Evolutionary conservation across 805 yeast genomes (phyloP).

Genomic region (Kregervanrija delftensis): DNA sequence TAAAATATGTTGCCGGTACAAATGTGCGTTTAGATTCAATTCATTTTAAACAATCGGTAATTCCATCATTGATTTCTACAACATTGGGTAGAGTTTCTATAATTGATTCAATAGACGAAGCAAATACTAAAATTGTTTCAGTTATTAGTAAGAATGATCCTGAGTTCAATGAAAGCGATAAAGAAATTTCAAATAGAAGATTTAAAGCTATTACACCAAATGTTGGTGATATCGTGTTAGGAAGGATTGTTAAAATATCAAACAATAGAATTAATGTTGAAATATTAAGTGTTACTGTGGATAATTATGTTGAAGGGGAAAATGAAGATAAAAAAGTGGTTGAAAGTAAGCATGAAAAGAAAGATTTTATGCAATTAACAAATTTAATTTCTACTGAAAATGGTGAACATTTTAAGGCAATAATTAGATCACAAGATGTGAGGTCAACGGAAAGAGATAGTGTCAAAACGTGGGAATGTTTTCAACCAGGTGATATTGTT

Average conservation of each 20-base stretch:
- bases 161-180: conserved; percentile 1
- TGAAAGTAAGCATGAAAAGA: conserved; percentile 2
- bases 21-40: conserved; percentile 54
- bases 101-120: conserved; percentile 3
- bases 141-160: conserved; percentile 22
- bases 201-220: conserved; percentile 52
- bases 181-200: background rate
- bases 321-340: background rate
- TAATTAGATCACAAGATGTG: conserved; percentile 81
- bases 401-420: conserved; percentile 85
- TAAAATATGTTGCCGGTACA: conserved; percentile 50
- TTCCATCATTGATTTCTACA: conserved; percentile 46
- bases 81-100: conserved; percentile 51
- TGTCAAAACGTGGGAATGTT: conserved; percentile 71
- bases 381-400: conserved; percentile 54
- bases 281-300: conserved; percentile 37
- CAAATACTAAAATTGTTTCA: conserved; percentile 9
- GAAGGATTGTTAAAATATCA: conserved; percentile 61
- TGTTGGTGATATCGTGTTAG: conserved; percentile 78
- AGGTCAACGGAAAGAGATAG: conserved; percentile 87
- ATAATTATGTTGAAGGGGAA: background rate
- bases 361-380: conserved; percentile 12
- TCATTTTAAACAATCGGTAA: conserved; percentile 30
- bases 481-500: conserved; percentile 88
- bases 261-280: conserved; percentile 72